Conservation (phyloP, 352 stramenopile species). For the Plasmopara viticola region DNA sequence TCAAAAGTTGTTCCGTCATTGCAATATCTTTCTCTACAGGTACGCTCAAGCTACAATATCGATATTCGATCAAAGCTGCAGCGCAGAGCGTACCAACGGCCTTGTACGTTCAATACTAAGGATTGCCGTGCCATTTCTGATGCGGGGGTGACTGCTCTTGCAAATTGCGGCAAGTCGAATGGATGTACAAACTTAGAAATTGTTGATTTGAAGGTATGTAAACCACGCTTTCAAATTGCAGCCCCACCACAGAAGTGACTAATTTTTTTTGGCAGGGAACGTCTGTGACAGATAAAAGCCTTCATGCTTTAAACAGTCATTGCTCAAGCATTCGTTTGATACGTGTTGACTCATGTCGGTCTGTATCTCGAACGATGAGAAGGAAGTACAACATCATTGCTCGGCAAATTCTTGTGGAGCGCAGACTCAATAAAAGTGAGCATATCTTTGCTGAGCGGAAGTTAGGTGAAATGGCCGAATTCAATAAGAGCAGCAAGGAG, state of each 20-base stretch:
- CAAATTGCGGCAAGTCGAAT: not conserved
- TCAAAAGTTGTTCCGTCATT: conserved; percentile 27
- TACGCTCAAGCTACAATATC: conserved; percentile 7
- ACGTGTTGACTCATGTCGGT: conserved; percentile 13
- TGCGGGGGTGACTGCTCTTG: conserved; percentile 33
- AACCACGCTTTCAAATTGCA: not conserved
- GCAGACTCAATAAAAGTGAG: conserved; percentile 28
- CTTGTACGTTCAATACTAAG: no score
- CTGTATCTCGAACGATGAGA: conserved; percentile 47
- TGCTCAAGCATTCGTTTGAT: conserved; percentile 9
- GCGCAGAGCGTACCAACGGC: no score
- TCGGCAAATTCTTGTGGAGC: conserved; percentile 13
- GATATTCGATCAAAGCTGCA: not conserved
- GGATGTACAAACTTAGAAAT: conserved; percentile 37
- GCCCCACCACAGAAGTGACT: not conserved
- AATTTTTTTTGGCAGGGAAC: conserved; percentile 23
- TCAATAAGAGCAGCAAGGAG: conserved; percentile 25
- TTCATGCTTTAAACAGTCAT: conserved; percentile 31
- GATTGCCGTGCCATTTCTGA: conserved; percentile 52
- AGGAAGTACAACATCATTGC: conserved; percentile 28
- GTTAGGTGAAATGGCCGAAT: conserved; percentile 28
- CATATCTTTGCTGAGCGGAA: conserved; percentile 32
- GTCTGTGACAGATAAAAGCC: conserved; percentile 35
- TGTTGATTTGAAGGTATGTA: conserved; percentile 56
- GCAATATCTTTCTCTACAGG: conserved; percentile 63